These are phyloP conservation scores for Skeletonema potamos DNA, from an alignment of 108 stramenopile species.

Conservation along the genomic window DNA sequence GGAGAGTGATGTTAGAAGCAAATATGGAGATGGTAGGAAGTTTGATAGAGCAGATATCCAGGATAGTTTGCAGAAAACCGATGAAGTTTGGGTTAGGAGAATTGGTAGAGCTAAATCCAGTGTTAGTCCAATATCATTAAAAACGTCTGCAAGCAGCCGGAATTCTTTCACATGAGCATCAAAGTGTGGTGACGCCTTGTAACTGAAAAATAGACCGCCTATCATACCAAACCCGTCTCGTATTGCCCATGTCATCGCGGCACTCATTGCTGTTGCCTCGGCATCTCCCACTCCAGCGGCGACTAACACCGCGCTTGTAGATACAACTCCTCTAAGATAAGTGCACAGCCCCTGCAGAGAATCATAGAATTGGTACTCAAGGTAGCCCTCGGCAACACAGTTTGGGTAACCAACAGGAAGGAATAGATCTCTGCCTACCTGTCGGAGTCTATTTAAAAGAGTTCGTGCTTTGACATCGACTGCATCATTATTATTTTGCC, in stretches of 20 bases:
- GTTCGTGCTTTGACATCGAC: background rate
- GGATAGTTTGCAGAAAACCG: background rate
- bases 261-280: conserved; percentile 82
- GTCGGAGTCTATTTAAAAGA: background rate
- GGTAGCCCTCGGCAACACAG: conserved; percentile 70
- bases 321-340: conserved; percentile 90
- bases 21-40: conserved; percentile 41
- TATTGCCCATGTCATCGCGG: conserved; percentile 81
- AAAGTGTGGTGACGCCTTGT: conserved; percentile 62
- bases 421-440: background rate
- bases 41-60: conserved; percentile 2
- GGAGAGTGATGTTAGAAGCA: conserved; percentile 53
- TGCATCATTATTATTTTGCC: background rate
- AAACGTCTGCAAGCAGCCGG: conserved; percentile 93
- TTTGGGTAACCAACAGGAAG: conserved; percentile 54
- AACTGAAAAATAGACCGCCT: conserved; percentile 88
- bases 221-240: conserved; percentile 92
- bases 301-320: conserved; percentile 78
- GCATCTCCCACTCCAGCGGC: conserved; percentile 91
- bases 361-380: conserved; percentile 91
- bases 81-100: conserved; percentile 6
- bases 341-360: conserved; percentile 92
- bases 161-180: conserved; percentile 94
- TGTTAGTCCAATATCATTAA: conserved; percentile 89
- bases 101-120: conserved; percentile 87